Evolutionary conservation across 768 basidiomycete species (phyloP).

Genomic region (Panaeolus papilionaceus): DNA sequence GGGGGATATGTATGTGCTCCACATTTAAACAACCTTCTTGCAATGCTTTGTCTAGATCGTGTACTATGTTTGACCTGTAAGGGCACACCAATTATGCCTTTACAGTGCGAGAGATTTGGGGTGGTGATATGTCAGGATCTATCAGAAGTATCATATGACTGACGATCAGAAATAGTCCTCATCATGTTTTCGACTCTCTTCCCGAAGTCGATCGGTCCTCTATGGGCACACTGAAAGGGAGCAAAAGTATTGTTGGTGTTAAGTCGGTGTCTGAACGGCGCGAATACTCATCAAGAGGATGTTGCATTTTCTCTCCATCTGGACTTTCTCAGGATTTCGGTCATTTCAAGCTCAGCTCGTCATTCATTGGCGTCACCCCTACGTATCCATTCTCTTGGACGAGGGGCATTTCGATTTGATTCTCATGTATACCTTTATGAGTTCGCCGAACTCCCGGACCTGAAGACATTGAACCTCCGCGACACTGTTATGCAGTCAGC

Average conservation of each 20-base stretch:
- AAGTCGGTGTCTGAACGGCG: conserved; percentile 6
- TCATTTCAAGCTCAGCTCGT: conserved; percentile 9
- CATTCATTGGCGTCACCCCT: neutral
- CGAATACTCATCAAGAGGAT: neutral
- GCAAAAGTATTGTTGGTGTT: neutral
- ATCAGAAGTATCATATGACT: conserved; percentile 3
- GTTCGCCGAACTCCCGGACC: conserved; percentile 5
- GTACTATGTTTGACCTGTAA: neutral
- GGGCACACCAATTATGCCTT: neutral
- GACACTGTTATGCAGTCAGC: neutral
- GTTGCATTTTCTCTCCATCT: neutral
- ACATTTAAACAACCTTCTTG: neutral
- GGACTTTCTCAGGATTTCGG: conserved; percentile 1
- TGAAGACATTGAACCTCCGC: conserved; percentile 3
- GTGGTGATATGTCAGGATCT: conserved; percentile 9
- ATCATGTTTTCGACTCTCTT: conserved; percentile 18
- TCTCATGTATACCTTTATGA: conserved; percentile 3
- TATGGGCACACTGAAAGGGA: neutral
- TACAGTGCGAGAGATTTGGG: neutral
- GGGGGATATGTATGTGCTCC: neutral
- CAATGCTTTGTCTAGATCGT: neutral
- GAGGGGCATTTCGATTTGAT: neutral
- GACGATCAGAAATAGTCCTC: conserved; percentile 11
- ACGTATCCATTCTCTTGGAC: conserved; percentile 8
- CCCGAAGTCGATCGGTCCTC: conserved; percentile 4